Evolutionary conservation across 345 rosid species (phyloP), one percentile per base, ranked within the genome.

Genomic region (Aquilaria sinensis): DNA sequence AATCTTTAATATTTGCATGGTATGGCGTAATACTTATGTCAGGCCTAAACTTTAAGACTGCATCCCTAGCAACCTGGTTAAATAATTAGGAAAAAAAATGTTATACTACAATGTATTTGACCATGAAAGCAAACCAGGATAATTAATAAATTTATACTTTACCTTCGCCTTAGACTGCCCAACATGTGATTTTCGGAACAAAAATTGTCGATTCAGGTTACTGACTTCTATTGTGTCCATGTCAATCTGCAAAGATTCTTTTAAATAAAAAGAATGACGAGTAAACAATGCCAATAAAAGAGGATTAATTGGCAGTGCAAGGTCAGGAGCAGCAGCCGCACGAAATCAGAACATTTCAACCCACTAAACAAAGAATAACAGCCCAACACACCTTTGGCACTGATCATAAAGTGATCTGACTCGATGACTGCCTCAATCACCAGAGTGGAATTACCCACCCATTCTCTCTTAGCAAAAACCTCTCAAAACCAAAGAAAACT

Each of bases 201-300:
- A 74, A 77, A 94, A 91, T 60, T 94, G 99, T 67, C 99, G 84
- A 72, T 94, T 94, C 63, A 94, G 84, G 83, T 94, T 94, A 74
- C 99, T 94, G 59, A 94, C 99, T 90, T 94, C 99, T 69, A 94
- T 94, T 9, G 96, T 91, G 62, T 94, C 99, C 99, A 94, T 87
- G 78, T 94, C 99, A 71, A 94, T 94, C 99, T 94, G 85, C 75
- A 78, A 62, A 37, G 7, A 37, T 3, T 37, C 43, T 37, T 37
- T 23, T 37, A 7, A 37, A 37, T 37, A 37, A 37, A 37, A 3
- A 7, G 43, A 37, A 37, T 37, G 43, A 37, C 43, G 7, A 37
- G 7, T 37, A 37, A 7, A 37, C 43, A 37, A 7, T 37, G 7
- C 43, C 43, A 37, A 37, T 3, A 7, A 37, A 7, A 37, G 5